Evolutionary conservation across 129 eudicot species (phyloP), one percentile per base, ranked within the genome.

Genomic region (Centella asiatica): DNA sequence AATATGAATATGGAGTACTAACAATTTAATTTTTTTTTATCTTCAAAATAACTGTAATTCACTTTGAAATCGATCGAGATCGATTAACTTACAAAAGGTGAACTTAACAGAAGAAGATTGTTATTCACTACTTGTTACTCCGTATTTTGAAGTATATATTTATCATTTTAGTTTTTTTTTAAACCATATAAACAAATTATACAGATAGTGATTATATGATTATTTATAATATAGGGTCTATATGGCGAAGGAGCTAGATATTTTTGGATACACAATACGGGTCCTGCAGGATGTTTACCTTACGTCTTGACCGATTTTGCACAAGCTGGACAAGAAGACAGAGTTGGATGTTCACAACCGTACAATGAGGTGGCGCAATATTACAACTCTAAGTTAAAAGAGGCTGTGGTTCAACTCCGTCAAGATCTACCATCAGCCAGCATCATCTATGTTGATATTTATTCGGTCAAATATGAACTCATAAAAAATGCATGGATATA

Each of bases 191-290:
- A n/a, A n/a, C n/a, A n/a, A n/a, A n/a, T n/a, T n/a, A n/a, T n/a
- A n/a, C n/a, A n/a, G n/a, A n/a, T n/a, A n/a, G n/a, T n/a, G n/a
- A n/a, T n/a, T n/a, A n/a, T n/a, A n/a, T n/a, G n/a, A n/a, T n/a
- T n/a, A n/a, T n/a, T n/a, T n/a, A n/a, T n/a, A n/a, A 6, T 62
- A 14, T 67, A 89, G 97, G 25, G 75, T 25, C 57, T 85, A 40
- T 79, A 85, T 47, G 31, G 67, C 56, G 72, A 71, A 67, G 97
- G 93, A 31, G 97, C 81, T 10, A 78, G 97, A 76, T 74, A 76
- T 2, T 89, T 74, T 54, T 90, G 92, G 97, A 72, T 85, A 76
- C 97, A 90, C 67, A 90, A 90, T 49, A 90, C 95, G 20, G 97
- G 93, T 15, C 97, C 97, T 4, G 77, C 83, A n/a, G 95, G 95